Evolutionary conservation across 148 eudicot species (phyloP), one percentile per base, ranked within the genome.

Genomic region (Polygonum aviculare): DNA sequence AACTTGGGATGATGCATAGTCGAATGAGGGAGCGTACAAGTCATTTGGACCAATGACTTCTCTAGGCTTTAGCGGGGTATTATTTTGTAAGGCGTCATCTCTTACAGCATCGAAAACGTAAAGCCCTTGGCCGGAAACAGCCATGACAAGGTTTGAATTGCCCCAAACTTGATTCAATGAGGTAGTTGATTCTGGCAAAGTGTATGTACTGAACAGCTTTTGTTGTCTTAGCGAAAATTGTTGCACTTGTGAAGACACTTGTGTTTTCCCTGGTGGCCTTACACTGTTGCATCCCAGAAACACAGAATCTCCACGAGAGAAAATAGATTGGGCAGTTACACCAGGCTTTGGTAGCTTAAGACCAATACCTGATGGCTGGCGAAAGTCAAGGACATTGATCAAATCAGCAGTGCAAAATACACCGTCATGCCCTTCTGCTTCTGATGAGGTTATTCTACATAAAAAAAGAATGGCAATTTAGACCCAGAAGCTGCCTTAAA

Each of bases 371-470:
- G 96, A 85, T 78, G 98, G 97, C 15, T 88, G 87, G n/a, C 98
- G 90, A 74, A 92, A 92, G 81, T 94, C 97, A 51, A 94, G 81
- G 74, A 94, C 69, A 14, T 89, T 94, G 14, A 89, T 88, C 50
- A 90, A 82, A 77, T 94, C 98, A 6, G 86, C 33, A 38, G 94
- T 90, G 86, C 94, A 92, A 76, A 92, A 94, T 5, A 94, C 92
- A 12, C 98, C 98, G 74, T 95, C 98, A 65, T 95, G 86, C 73
- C 97, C 98, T 87, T 95, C 98, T 36, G 92, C 92, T 80, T 94
- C 96, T 50, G 92, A 86, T 77, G 98, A 89, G 78, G 96, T 92
- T 71, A 83, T 84, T 79, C 98, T 92, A 90, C 72, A 67, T 16
- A 15, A 7, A 14, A 63, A 63, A 15, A 16, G 33, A 15, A 16